Percentiles rank a stretch among this genome's conserved stretches.
Evolutionary conservation across 805 yeast species (phyloP).

Genomic region (Candida namnaoensis): DNA sequence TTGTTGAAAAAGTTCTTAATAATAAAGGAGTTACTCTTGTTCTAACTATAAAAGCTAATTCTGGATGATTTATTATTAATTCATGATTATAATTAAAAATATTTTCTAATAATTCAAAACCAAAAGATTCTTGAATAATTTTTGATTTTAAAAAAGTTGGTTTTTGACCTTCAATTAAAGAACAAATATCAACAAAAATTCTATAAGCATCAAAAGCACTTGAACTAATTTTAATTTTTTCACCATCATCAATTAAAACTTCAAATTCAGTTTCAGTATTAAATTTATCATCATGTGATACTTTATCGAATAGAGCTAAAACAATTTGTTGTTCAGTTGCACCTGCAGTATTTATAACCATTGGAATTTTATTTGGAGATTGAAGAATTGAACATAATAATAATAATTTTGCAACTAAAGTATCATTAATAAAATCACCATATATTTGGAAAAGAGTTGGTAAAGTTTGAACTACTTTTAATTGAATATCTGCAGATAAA

Average conservation of each 20-base stretch:
- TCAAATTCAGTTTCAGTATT: conserved; percentile 18
- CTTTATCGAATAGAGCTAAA: conserved; percentile 67
- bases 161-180: conserved; percentile 47
- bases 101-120: conserved; percentile 79
- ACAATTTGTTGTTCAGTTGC: conserved; percentile 88
- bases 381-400: conserved; percentile 68
- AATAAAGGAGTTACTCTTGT: conserved; percentile 69
- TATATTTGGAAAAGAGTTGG: conserved; percentile 70
- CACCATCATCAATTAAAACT: conserved; percentile 38
- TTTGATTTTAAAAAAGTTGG: conserved; percentile 45
- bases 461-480: conserved; percentile 75
- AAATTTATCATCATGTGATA: conserved; percentile 29
- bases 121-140: conserved; percentile 52
- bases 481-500: conserved; percentile 73
- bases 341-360: conserved; percentile 82
- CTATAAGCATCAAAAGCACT: conserved; percentile 62
- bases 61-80: conserved; percentile 49
- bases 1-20: conserved; percentile 52
- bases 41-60: conserved; percentile 58
- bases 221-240: conserved; percentile 33
- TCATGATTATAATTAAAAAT: conserved; percentile 55
- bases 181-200: conserved; percentile 67
- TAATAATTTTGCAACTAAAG: conserved; percentile 47
- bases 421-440: conserved; percentile 43
- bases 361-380: conserved; percentile 56